These are phyloP conservation scores for Barnettozyma siamensis DNA, from an alignment of 805 yeast genomes.

Conservation along the genomic window DNA sequence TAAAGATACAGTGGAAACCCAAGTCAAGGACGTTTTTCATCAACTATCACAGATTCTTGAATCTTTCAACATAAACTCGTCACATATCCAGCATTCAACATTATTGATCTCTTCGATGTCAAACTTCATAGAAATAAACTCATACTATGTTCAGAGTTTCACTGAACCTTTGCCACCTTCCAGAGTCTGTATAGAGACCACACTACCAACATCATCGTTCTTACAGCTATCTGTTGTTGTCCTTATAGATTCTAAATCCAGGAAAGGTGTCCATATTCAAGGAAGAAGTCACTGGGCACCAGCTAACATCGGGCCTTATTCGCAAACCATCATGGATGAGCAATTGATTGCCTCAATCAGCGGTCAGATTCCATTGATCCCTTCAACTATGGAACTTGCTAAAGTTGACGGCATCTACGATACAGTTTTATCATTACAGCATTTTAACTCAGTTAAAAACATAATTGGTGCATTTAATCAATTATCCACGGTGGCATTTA, in stretches of 20 bases:
- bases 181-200: conserved; percentile 73
- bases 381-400: conserved; percentile 55
- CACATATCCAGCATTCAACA: conserved; percentile 54
- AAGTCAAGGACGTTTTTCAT: conserved; percentile 44
- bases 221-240: conserved; percentile 61
- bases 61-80: conserved; percentile 28
- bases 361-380: conserved; percentile 88
- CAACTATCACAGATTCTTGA: conserved; percentile 34
- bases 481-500: conserved; percentile 49
- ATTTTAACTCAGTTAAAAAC: conserved; percentile 56
- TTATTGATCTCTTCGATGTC: conserved; percentile 60
- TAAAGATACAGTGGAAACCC: conserved; percentile 31
- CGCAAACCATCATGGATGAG: conserved; percentile 64
- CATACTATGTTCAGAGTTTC: conserved; percentile 53
- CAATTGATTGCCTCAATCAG: conserved; percentile 57
- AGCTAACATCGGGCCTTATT: conserved; percentile 95
- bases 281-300: conserved; percentile 98
- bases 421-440: conserved; percentile 62
- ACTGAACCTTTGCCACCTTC: conserved; percentile 73
- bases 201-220: conserved; percentile 31
- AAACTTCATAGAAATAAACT: conserved; percentile 56
- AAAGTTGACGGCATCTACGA: conserved; percentile 27
- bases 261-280: conserved; percentile 81
- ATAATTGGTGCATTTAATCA: conserved; percentile 43
- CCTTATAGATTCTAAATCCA: conserved; percentile 30